A percentile compares a stretch with the other conserved stretches of the same genome.
Evolutionary conservation across 495 filamentous ascomycete species (phyloP).

Genomic region (Neurospora sp.): DNA sequence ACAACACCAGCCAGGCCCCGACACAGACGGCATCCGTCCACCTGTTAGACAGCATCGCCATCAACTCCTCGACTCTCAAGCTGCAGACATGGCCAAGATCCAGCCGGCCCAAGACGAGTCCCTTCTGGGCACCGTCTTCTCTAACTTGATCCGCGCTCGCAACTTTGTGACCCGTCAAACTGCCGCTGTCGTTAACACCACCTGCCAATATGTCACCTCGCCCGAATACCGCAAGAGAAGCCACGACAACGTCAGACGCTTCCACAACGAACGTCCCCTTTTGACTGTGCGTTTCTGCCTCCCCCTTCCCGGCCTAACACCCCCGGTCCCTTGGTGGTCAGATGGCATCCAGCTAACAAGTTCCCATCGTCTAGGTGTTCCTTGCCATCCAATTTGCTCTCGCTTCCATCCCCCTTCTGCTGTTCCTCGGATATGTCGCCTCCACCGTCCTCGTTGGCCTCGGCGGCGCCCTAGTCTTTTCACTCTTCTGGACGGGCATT

Average conservation of each 20-base stretch:
- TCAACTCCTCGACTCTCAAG: not conserved
- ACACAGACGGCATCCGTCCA: no score
- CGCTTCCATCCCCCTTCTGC: slow-evolving; percentile 39
- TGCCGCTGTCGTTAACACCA: not conserved
- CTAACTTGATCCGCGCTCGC: not conserved
- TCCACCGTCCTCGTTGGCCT: slow-evolving; percentile 45
- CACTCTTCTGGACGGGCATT: slow-evolving; percentile 49
- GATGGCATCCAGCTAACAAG: not conserved
- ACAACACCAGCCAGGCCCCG: no score
- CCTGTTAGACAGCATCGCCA: no score
- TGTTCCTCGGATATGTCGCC: slow-evolving; percentile 51
- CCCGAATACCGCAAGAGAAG: not conserved
- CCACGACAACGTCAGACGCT: not conserved
- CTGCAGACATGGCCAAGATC: not conserved
- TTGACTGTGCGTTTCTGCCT: not conserved
- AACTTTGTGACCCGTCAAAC: not conserved
- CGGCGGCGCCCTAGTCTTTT: slow-evolving; percentile 47
- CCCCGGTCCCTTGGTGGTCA: not conserved
- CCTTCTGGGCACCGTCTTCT: not conserved
- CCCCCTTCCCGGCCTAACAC: not conserved
- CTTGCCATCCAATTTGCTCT: not conserved
- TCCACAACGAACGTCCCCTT: not conserved
- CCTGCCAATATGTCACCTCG: not conserved
- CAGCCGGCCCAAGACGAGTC: not conserved
- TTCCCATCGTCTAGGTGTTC: not conserved